Percentiles rank a stretch among this genome's conserved stretches.
phyloP scores from a whole-genome alignment of 345 rosid species.

The Citrus medica region DNA sequence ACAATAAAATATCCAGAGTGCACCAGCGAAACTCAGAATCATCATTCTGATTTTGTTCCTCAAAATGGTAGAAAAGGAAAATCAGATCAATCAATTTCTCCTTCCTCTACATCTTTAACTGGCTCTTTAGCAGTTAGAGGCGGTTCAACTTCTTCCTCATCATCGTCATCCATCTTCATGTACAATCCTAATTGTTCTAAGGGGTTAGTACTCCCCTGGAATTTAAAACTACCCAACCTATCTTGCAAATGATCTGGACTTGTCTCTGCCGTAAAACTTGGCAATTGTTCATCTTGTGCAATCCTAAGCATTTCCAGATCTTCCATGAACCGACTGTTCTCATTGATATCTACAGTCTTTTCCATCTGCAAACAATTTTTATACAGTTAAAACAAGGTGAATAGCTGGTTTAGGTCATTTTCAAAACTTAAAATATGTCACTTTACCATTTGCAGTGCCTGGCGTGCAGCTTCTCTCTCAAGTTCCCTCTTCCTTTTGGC shows the following conservation, averaged over 20 bases:
- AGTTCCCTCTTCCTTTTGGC: conserved; percentile 69
- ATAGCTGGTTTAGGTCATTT: background rate
- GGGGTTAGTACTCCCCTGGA: conserved; percentile 66
- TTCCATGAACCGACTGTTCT: conserved; percentile 71
- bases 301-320: conserved; percentile 80
- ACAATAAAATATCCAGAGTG: background rate
- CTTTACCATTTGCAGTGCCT: conserved; percentile 68
- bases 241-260: conserved; percentile 47
- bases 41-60: background rate
- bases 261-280: conserved; percentile 51
- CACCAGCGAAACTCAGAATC: background rate
- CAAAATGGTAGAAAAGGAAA: background rate
- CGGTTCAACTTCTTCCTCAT: conserved; percentile 61
- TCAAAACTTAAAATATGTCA: background rate
- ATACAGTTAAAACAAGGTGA: background rate
- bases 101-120: conserved; percentile 48
- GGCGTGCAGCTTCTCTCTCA: conserved; percentile 93
- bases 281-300: conserved; percentile 39
- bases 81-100: conserved; percentile 45
- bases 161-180: conserved; percentile 67
- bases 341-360: conserved; percentile 88
- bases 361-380: conserved; percentile 62
- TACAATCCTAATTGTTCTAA: conserved; percentile 76
- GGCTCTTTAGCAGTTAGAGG: conserved; percentile 23
- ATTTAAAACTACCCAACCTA: conserved; percentile 64